phyloP scores from a whole-genome alignment of 179 eudicot genomes.

The Gypsophila paniculata region DNA sequence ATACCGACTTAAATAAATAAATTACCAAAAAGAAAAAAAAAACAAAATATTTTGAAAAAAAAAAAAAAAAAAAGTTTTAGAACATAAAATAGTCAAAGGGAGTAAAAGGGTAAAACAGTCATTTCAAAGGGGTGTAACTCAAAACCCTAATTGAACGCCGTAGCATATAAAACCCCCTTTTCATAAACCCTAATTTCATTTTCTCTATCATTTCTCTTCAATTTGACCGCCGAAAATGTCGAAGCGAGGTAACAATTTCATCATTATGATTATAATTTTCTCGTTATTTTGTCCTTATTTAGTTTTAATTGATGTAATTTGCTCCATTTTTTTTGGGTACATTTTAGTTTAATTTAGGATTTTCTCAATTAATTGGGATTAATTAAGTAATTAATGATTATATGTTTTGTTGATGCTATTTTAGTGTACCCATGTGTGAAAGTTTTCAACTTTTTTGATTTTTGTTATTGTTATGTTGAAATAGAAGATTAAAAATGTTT shows the following conservation, averaged over 20 bases:
- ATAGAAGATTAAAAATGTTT: background rate
- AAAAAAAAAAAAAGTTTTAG: too few relatives aligned
- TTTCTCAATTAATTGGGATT: background rate
- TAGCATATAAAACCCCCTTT: slow-evolving; percentile 20
- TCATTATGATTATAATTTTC: background rate
- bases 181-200: slow-evolving; percentile 22
- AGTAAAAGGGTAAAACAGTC: background rate
- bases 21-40: too few relatives aligned
- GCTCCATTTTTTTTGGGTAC: too few relatives aligned
- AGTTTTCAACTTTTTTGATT: background rate
- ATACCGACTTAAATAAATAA: too few relatives aligned
- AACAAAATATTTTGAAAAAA: too few relatives aligned
- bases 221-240: slow-evolving; percentile 41
- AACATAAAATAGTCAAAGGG: too few relatives aligned
- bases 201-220: background rate
- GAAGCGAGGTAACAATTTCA: slow-evolving; percentile 48
- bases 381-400: too few relatives aligned
- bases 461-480: background rate
- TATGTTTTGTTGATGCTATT: background rate
- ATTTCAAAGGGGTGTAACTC: background rate
- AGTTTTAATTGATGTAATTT: background rate
- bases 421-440: background rate
- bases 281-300: background rate
- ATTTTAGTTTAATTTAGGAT: background rate
- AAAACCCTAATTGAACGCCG: slow-evolving; percentile 22